These are phyloP conservation scores for Wickerhamiella kurtzmanii DNA, from an alignment of 805 yeast genomes.

Conservation along the genomic window DNA sequence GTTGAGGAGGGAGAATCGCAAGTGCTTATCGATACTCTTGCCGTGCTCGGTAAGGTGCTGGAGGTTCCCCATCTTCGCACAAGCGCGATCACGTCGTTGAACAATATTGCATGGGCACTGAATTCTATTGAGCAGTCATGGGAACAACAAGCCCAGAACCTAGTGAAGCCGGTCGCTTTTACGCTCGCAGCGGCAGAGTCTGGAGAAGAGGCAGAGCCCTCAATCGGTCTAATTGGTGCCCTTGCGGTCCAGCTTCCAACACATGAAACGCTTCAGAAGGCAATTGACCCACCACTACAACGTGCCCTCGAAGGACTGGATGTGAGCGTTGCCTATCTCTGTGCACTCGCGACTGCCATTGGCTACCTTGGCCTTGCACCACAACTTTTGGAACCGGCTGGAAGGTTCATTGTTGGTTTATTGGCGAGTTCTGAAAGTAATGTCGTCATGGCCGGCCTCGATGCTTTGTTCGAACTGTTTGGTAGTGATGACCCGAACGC, in stretches of 20 bases:
- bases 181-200: constrained; percentile 13
- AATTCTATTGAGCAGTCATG: constrained; percentile 24
- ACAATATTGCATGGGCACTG: constrained; percentile 34
- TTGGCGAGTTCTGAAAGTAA: constrained; percentile 22
- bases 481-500: constrained; percentile 41
- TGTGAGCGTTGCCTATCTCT: neutral
- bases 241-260: constrained; percentile 1
- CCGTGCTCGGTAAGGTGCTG: constrained; percentile 25
- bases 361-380: constrained; percentile 4
- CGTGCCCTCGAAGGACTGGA: neutral
- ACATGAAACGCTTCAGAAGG: neutral
- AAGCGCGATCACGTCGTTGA: constrained; percentile 33
- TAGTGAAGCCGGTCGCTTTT: constrained; percentile 18
- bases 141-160: constrained; percentile 21
- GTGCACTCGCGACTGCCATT: neutral
- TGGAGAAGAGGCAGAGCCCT: neutral
- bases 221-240: constrained; percentile 4
- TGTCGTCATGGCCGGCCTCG: constrained; percentile 45
- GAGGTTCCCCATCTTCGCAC: constrained; percentile 30
- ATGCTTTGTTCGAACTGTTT: constrained; percentile 62
- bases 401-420: constrained; percentile 9
- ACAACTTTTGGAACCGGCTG: constrained; percentile 2
- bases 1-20: neutral
- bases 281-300: neutral
- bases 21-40: neutral